Evolutionary conservation across 1,284 basidiomycete species (phyloP).

Genomic region (Marasmius fiardii): DNA sequence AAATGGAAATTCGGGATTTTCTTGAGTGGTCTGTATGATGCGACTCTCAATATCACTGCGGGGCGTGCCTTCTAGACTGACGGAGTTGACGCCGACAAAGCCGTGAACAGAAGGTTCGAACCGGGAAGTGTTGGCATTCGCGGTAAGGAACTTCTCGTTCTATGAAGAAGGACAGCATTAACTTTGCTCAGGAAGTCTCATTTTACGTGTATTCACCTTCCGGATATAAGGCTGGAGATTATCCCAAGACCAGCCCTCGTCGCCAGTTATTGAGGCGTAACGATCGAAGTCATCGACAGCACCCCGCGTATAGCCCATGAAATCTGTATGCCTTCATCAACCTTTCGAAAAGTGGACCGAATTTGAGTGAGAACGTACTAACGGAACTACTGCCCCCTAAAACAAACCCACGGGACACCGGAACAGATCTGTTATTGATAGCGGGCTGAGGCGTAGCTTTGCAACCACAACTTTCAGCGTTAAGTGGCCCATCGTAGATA

Average conservation of each 20-base stretch:
- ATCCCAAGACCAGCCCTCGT: constrained; percentile 27
- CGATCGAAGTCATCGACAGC: constrained; percentile 23
- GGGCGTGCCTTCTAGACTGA: constrained; percentile 6
- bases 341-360: neutral
- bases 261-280: constrained; percentile 21
- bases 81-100: constrained; percentile 7
- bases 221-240: constrained; percentile 21
- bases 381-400: constrained; percentile 16
- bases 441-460: constrained; percentile 1
- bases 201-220: constrained; percentile 17
- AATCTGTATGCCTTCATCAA: constrained; percentile 11
- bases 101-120: constrained; percentile 11
- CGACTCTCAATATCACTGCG: neutral
- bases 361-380: constrained; percentile 1
- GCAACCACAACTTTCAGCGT: neutral
- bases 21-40: constrained; percentile 10
- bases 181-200: neutral
- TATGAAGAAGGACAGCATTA: neutral
- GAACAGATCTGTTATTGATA: constrained; percentile 24
- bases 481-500: neutral
- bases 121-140: neutral
- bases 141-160: constrained; percentile 8
- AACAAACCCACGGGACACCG: constrained; percentile 41
- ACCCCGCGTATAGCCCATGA: constrained; percentile 25
- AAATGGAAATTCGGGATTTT: constrained; percentile 22